Evolutionary conservation across 352 stramenopile genomes (phyloP).

Genomic region (Globisporangium paddicum): DNA sequence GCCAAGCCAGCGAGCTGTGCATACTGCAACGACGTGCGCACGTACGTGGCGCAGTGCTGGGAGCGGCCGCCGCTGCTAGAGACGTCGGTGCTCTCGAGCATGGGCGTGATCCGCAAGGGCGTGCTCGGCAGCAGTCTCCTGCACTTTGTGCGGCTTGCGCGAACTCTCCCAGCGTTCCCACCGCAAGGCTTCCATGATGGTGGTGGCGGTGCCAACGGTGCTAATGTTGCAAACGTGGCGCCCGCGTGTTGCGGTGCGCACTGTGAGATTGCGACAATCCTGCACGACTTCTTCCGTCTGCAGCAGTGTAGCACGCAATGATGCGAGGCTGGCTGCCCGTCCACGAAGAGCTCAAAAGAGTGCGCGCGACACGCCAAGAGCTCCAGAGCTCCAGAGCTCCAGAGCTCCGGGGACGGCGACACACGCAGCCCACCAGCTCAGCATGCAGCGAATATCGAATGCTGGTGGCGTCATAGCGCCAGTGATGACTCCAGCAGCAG

Average conservation of each 20-base stretch:
- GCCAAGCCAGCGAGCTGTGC: not conserved
- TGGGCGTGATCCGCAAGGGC: constrained; percentile 10
- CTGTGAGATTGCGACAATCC: constrained; percentile 2
- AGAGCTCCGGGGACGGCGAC: no score
- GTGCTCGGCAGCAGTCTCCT: not conserved
- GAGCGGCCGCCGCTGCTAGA: constrained; percentile 3
- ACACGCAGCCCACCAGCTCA: no score
- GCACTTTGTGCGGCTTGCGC: constrained; percentile 1
- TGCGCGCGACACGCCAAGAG: not conserved
- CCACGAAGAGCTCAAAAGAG: not conserved
- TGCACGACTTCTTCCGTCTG: constrained; percentile 2
- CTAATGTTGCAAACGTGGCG: no score
- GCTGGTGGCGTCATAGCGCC: no score
- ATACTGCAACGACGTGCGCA: not conserved
- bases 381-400: no score
- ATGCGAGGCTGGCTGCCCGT: no score
- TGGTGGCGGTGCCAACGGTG: no score
- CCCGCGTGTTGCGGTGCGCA: no score
- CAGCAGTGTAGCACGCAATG: not conserved
- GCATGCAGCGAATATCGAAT: no score
- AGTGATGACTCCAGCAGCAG: no score
- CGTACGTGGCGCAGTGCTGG: not conserved
- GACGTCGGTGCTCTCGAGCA: constrained; percentile 9
- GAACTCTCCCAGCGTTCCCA: no score
- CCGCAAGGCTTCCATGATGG: no score